phyloP scores from a whole-genome alignment of 2,329 filamentous ascomycete genomes.

The Fusarium dlaminii region DNA sequence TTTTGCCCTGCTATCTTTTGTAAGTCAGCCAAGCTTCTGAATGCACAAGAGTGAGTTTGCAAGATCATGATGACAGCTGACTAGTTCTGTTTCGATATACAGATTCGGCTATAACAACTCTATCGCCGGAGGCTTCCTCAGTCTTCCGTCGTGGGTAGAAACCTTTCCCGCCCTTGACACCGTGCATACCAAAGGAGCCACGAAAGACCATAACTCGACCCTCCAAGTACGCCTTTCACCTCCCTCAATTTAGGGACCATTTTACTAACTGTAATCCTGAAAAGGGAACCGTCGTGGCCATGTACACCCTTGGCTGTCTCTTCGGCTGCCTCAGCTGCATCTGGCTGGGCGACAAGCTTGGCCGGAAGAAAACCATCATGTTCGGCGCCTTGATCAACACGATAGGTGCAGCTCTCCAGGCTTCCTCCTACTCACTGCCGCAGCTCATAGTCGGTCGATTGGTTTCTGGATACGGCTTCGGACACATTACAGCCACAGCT shows the following conservation, averaged over 20 bases:
- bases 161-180: background rate
- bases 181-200: background rate
- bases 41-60: background rate
- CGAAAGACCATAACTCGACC: background rate
- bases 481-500: background rate
- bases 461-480: background rate
- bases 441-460: constrained; percentile 1
- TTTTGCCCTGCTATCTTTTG: background rate
- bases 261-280: accelerated
- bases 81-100: accelerated
- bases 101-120: background rate
- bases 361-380: background rate
- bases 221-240: background rate
- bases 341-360: constrained; percentile 2
- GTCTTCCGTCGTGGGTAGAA: background rate
- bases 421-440: background rate
- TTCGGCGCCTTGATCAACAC: background rate
- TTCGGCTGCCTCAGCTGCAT: background rate
- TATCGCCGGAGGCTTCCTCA: background rate
- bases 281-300: background rate
- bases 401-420: background rate
- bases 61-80: background rate
- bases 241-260: accelerated
- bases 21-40: background rate
- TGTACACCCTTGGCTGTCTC: background rate